Evolutionary conservation across 2,329 filamentous ascomycete species (phyloP).

Genomic region (Diaporthe velutina): DNA sequence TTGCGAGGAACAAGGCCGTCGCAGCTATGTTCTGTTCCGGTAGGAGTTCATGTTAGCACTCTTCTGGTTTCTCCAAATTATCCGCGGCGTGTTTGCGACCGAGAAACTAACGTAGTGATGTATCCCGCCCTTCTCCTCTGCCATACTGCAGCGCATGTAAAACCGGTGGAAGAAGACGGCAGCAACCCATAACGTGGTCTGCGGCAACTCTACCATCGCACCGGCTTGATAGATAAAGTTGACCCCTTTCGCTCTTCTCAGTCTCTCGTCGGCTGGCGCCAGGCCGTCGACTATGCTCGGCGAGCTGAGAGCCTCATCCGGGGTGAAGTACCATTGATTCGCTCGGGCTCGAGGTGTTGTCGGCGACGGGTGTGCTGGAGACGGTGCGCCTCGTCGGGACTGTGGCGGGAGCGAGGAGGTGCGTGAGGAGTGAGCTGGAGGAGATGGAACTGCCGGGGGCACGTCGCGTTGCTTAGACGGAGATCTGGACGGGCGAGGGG

Average conservation of each 20-base stretch:
- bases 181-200: slow-evolving; percentile 91
- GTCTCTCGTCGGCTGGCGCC: slow-evolving; percentile 80
- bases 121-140: slow-evolving; percentile 79
- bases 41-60: not conserved
- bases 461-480: slow-evolving; percentile 66
- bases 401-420: slow-evolving; percentile 67
- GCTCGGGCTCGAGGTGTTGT: slow-evolving; percentile 52
- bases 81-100: not conserved
- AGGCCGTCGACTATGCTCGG: slow-evolving; percentile 90
- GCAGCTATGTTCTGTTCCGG: slow-evolving; percentile 80
- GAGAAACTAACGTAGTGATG: slow-evolving; percentile 85
- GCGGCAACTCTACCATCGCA: slow-evolving; percentile 90
- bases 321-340: slow-evolving; percentile 90
- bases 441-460: slow-evolving; percentile 72
- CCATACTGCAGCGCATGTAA: slow-evolving; percentile 90
- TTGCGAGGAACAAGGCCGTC: slow-evolving; percentile 91
- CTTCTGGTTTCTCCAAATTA: not conserved
- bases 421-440: slow-evolving; percentile 67
- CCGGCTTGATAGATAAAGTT: slow-evolving; percentile 97
- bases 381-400: slow-evolving; percentile 57
- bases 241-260: slow-evolving; percentile 88
- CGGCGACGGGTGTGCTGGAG: slow-evolving; percentile 56
- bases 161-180: slow-evolving; percentile 96
- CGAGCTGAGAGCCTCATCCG: slow-evolving; percentile 84
- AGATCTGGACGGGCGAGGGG: slow-evolving; percentile 62